phyloP scores from a whole-genome alignment of 257 asterid genomes.

The Prunella vulgaris region DNA sequence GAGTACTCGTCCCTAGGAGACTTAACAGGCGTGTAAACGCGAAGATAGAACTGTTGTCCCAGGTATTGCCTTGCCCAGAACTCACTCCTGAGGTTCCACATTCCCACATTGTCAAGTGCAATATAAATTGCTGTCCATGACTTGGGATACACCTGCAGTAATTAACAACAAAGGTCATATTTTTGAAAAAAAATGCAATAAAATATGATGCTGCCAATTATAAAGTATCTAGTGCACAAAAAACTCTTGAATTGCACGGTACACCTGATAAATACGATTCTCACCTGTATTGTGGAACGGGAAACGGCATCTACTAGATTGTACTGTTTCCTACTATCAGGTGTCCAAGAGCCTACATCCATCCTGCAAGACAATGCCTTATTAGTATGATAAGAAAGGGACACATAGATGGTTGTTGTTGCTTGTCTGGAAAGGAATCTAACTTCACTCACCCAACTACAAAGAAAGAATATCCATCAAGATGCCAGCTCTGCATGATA shows the following conservation, averaged over 20 bases:
- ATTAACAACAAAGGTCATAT: background rate
- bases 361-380: constrained; percentile 39
- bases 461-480: constrained; percentile 70
- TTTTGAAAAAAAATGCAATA: too few relatives aligned
- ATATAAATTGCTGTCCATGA: constrained; percentile 69
- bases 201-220: too few relatives aligned
- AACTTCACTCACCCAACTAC: constrained; percentile 50
- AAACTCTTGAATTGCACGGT: too few relatives aligned
- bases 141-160: constrained; percentile 59
- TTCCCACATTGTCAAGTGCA: constrained; percentile 72
- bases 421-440: background rate
- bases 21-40: constrained; percentile 43
- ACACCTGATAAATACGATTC: too few relatives aligned
- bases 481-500: constrained; percentile 61
- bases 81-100: constrained; percentile 78
- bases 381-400: background rate
- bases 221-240: too few relatives aligned
- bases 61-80: constrained; percentile 70
- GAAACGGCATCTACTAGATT: constrained; percentile 61
- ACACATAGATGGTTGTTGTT: background rate
- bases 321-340: constrained; percentile 42
- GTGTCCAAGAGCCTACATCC: constrained; percentile 60
- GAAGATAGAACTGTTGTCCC: constrained; percentile 66
- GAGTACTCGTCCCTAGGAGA: constrained; percentile 57
- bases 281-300: constrained; percentile 61